Evolutionary conservation across 257 asterid species (phyloP).

Genomic region (Gentiana dahurica): DNA sequence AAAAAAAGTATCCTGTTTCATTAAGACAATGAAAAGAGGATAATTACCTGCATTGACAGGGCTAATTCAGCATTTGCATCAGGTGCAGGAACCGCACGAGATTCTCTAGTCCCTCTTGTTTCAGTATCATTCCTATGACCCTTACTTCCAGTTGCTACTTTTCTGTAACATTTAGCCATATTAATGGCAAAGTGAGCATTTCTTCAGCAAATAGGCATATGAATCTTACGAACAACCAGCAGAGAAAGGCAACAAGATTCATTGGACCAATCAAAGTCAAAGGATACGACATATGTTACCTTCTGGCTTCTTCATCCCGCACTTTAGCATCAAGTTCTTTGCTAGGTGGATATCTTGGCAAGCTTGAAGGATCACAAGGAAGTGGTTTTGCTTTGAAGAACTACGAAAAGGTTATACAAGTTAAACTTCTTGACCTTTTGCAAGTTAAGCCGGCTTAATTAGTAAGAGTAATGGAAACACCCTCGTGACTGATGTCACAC

Average conservation of each 20-base stretch:
- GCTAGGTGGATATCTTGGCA: constrained; percentile 95
- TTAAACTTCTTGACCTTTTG: too few species aligned
- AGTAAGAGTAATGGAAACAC: too few species aligned
- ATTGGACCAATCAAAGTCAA: not conserved
- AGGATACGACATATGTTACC: constrained; percentile 25
- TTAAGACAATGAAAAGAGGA: not conserved
- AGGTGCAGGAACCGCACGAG: constrained; percentile 26
- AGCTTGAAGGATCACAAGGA: constrained; percentile 90
- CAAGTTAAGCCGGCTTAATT: too few species aligned
- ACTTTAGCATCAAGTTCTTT: constrained; percentile 93
- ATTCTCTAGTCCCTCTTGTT: constrained; percentile 18
- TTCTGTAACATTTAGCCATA: constrained; percentile 15
- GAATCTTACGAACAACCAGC: not conserved
- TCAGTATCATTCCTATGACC: constrained; percentile 16
- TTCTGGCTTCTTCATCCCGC: constrained; percentile 92
- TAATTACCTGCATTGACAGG: constrained; percentile 19
- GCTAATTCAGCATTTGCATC: constrained; percentile 26
- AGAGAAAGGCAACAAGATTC: too few species aligned
- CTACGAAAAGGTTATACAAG: constrained; percentile 26
- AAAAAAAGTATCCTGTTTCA: too few species aligned
- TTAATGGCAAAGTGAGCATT: constrained; percentile 15
- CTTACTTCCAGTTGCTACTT: constrained; percentile 48
- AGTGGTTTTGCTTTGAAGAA: constrained; percentile 69
- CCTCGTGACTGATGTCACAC: too few species aligned
- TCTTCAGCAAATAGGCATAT: not conserved